A percentile compares a stretch with the other conserved stretches of the same genome.
Conservation (phyloP, 441 rosid genomes). For the Corymbia citriodora region DNA sequence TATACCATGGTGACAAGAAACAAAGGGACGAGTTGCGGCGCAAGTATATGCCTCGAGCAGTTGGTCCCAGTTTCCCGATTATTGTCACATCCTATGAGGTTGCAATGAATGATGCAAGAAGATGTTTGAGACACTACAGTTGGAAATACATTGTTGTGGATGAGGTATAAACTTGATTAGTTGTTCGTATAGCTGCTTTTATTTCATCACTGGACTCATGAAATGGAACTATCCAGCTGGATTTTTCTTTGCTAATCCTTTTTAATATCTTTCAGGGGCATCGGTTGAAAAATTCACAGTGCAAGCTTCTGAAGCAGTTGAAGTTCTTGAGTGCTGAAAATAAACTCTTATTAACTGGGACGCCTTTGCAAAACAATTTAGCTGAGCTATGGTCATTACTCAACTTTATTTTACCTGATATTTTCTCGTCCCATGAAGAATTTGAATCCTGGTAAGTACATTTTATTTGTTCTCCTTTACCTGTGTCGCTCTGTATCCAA, state of each 20-base stretch:
- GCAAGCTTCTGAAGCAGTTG: constrained; percentile 76
- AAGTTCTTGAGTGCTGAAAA: constrained; percentile 48
- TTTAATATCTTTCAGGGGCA: constrained; percentile 60
- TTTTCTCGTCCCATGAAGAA: constrained; percentile 88
- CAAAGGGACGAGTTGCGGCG: constrained; percentile 63
- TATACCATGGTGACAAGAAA: constrained; percentile 80
- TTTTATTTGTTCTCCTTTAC: not conserved
- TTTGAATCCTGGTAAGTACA: constrained; percentile 81
- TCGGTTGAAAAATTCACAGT: constrained; percentile 81
- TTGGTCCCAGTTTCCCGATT: constrained; percentile 81
- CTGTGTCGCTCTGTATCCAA: not conserved
- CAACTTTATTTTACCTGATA: constrained; percentile 93
- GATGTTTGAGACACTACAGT: constrained; percentile 47
- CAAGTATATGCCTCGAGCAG: constrained; percentile 64
- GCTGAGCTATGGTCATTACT: constrained; percentile 96
- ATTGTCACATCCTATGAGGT: constrained; percentile 90
- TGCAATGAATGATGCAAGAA: constrained; percentile 80
- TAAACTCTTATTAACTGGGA: constrained; percentile 91
- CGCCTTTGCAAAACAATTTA: constrained; percentile 94
- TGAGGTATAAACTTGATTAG: constrained; percentile 48
- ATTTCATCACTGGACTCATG: not conserved
- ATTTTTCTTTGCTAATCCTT: not conserved
- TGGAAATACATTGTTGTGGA: constrained; percentile 98
- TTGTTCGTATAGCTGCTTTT: not conserved
- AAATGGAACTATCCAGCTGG: not conserved